Evolutionary conservation across 2,329 filamentous ascomycete species (phyloP).

Genomic region (Aureobasidium sp.): DNA sequence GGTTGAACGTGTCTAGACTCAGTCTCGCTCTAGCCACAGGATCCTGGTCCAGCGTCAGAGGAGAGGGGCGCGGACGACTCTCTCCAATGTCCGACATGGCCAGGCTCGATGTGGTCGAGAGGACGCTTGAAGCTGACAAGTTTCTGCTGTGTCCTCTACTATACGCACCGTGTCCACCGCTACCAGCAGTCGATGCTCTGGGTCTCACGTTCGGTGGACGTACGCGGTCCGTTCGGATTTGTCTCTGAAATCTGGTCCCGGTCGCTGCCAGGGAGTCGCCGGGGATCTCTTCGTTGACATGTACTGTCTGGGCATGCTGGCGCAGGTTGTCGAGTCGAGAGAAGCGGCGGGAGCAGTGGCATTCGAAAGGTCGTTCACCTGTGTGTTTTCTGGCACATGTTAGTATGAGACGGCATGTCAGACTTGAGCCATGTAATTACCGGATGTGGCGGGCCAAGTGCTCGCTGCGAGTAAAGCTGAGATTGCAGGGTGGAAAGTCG

Average conservation of each 20-base stretch:
- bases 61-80: conserved; percentile 65
- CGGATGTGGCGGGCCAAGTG: conserved; percentile 91
- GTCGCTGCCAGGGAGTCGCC: conserved; percentile 88
- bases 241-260: conserved; percentile 83
- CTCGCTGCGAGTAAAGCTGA: conserved; percentile 94
- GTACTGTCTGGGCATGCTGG: conserved; percentile 95
- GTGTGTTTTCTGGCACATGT: conserved; percentile 71
- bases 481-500: conserved; percentile 84
- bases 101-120: conserved; percentile 64
- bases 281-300: conserved; percentile 95
- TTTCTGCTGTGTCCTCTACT: conserved; percentile 75
- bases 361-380: conserved; percentile 92
- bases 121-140: conserved; percentile 80
- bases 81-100: conserved; percentile 53
- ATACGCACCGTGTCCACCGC: conserved; percentile 53
- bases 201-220: conserved; percentile 66
- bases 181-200: conserved; percentile 70
- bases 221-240: conserved; percentile 81
- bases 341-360: conserved; percentile 88
- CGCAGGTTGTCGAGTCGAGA: conserved; percentile 83
- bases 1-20: conserved; percentile 57
- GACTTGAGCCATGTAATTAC: conserved; percentile 39
- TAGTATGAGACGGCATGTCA: conserved; percentile 19
- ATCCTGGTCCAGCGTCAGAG: conserved; percentile 74
- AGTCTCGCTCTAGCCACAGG: conserved; percentile 53